These are phyloP conservation scores for Ceratobasidium sp. DNA, from an alignment of 1,284 basidiomycete genomes.

Conservation along the genomic window DNA sequence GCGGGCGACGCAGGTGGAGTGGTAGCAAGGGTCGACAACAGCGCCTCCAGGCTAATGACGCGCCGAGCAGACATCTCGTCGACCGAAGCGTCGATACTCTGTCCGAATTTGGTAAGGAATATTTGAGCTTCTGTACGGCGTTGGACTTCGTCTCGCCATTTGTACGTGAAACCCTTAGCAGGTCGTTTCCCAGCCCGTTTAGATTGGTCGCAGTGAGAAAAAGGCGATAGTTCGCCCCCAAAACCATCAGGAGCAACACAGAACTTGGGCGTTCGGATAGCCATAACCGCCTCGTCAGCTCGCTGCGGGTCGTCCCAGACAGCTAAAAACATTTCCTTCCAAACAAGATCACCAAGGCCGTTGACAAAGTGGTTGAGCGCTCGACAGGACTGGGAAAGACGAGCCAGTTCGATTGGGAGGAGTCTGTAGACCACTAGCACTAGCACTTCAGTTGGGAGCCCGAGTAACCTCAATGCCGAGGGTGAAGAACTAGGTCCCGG, in stretches of 20 bases:
- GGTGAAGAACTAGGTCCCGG: too few species aligned
- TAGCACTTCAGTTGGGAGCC: constrained; percentile 21
- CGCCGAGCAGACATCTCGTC: constrained; percentile 22
- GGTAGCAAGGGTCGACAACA: constrained; percentile 23
- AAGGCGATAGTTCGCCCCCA: constrained; percentile 6
- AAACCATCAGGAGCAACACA: constrained; percentile 7
- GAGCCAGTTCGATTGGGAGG: constrained; percentile 37
- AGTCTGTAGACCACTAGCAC: constrained; percentile 27
- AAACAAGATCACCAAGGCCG: constrained; percentile 29
- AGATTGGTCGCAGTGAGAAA: not conserved
- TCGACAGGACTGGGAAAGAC: constrained; percentile 44
- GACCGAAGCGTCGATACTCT: not conserved
- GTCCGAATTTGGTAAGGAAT: constrained; percentile 16
- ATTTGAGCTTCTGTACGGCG: constrained; percentile 39
- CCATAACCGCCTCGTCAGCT: constrained; percentile 27
- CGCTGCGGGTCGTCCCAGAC: constrained; percentile 45
- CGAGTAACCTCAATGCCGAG: constrained; percentile 5
- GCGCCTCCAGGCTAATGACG: not conserved
- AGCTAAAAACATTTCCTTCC: constrained; percentile 43
- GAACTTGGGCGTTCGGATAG: constrained; percentile 24
- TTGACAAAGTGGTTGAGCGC: constrained; percentile 35
- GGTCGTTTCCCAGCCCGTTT: not conserved
- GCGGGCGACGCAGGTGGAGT: constrained; percentile 18
- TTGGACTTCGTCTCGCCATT: constrained; percentile 45
- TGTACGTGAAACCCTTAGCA: constrained; percentile 20